Evolutionary conservation across 805 yeast species (phyloP), one percentile per base, ranked within the genome.

Genomic region (Peterozyma xylosa): DNA sequence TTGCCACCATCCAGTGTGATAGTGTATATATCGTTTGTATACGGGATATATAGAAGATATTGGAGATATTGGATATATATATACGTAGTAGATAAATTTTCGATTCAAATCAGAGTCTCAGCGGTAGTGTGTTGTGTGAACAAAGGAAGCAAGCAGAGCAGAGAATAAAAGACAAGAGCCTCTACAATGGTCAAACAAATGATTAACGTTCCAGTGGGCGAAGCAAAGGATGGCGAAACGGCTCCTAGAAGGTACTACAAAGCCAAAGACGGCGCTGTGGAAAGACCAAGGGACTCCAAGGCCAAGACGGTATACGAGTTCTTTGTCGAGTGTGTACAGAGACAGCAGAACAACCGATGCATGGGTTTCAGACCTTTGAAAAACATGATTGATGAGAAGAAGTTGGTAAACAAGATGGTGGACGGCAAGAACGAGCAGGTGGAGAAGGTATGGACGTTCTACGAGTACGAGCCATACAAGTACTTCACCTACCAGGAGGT

Each of bases 371-470:
- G 99, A 70, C 79, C 82, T 46, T 66, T 85, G 47, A 54, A 74
- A 39, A 91, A 88, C 43, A 60, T 86, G 42, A 91, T 88, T 64
- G 75, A 67, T 44, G 97, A 93, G 61, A 73, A 68, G 42, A 89
- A 86, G 65, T 71, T 68, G 56, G 74, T 93, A 47, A 79, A 77
- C 48, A 90, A 88, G 68, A 58, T 76, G 42, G 68, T 93, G 39
- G 85, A 90, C 53, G 98, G 97, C 47, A 74, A 83, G 59, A 77
- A 77, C 45, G 67, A 64, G 29, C 70, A 77, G 52, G 82, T 83
- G 41, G 88, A 85, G 57, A 93, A 93, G 68, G 81, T 81, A 43
- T 93, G 99, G 99, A 66, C 73, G 43, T 91, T 70, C 64, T 93
- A 76, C 60, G 96, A 93, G 66, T 67, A 83, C 57, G 73, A 87